Evolutionary conservation across 352 stramenopile species (phyloP).

Genomic region (Nothophytophthora sp.): DNA sequence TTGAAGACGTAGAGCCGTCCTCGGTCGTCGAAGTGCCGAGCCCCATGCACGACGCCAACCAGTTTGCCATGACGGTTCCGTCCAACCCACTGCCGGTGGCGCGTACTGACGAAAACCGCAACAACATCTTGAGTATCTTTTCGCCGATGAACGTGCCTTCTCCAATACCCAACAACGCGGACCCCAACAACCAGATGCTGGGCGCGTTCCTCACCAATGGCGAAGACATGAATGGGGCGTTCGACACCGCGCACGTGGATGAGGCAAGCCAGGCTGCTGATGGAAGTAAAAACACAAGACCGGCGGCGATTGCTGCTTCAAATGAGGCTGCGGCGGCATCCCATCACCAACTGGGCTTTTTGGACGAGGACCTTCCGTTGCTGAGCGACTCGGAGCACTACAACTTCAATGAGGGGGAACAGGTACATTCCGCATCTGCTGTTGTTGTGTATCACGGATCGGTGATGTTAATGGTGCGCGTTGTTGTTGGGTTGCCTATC

Average conservation of each 20-base stretch:
- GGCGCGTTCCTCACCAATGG: slow-evolving; percentile 34
- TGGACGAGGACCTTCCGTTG: slow-evolving; percentile 75
- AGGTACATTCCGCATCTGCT: slow-evolving; percentile 67
- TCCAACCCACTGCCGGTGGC: slow-evolving; percentile 13
- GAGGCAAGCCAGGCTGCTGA: no score
- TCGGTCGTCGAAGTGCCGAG: slow-evolving; percentile 56
- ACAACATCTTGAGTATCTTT: slow-evolving; percentile 83
- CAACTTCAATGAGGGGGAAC: slow-evolving; percentile 71
- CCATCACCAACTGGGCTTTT: slow-evolving; percentile 54
- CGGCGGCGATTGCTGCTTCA: slow-evolving; percentile 2
- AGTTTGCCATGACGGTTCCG: slow-evolving; percentile 37
- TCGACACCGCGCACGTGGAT: no score
- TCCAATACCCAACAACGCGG: slow-evolving; percentile 17
- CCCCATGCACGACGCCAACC: slow-evolving; percentile 25
- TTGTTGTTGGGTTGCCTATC: slow-evolving; percentile 29
- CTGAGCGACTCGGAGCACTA: slow-evolving; percentile 73
- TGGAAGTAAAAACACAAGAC: neutral
- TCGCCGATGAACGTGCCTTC: slow-evolving; percentile 35
- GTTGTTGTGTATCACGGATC: neutral
- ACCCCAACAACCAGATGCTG: slow-evolving; percentile 10
- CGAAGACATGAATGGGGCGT: neutral
- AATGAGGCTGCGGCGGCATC: slow-evolving; percentile 8
- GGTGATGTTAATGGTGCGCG: slow-evolving; percentile 24
- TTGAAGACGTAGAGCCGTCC: slow-evolving; percentile 28
- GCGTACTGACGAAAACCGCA: slow-evolving; percentile 26